Evolutionary conservation across 495 filamentous ascomycete species (phyloP).

Genomic region (Monascus purpureus): DNA sequence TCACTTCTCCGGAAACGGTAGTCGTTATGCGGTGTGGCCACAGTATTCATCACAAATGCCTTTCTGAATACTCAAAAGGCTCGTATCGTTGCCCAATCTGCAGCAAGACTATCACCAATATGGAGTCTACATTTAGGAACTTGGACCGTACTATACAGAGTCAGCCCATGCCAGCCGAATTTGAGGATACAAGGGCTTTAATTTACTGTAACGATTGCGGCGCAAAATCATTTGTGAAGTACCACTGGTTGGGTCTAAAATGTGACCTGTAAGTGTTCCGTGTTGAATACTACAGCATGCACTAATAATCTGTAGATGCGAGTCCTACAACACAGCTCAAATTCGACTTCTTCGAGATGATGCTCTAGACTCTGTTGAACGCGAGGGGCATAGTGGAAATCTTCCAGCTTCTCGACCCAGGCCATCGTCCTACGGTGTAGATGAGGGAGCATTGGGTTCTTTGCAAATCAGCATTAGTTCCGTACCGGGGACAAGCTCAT

Average conservation of each 20-base stretch:
- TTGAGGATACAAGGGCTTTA: slow-evolving; percentile 62
- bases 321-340: slow-evolving; percentile 74
- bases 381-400: slow-evolving; percentile 8
- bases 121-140: slow-evolving; percentile 90
- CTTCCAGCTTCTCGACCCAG: slow-evolving; percentile 10
- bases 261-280: slow-evolving; percentile 54
- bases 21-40: slow-evolving; percentile 95
- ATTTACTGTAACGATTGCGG: slow-evolving; percentile 92
- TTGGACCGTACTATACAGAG: slow-evolving; percentile 69
- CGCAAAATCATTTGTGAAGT: slow-evolving; percentile 67
- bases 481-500: slow-evolving; percentile 12
- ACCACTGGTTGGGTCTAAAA: slow-evolving; percentile 91
- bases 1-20: slow-evolving; percentile 76
- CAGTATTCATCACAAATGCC: slow-evolving; percentile 82
- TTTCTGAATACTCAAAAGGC: slow-evolving; percentile 65
- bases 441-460: slow-evolving; percentile 14
- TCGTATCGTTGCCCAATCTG: slow-evolving; percentile 95
- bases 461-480: slow-evolving; percentile 21
- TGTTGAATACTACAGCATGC: no score
- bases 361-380: slow-evolving; percentile 12
- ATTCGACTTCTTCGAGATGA: slow-evolving; percentile 43
- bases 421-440: slow-evolving; percentile 14
- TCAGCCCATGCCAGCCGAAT: slow-evolving; percentile 85
- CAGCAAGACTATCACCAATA: slow-evolving; percentile 84
- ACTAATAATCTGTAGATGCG: no score